A percentile compares a stretch with the other conserved stretches of the same genome.
phyloP scores from a whole-genome alignment of 257 asterid species.

The Nicotiana knightiana region DNA sequence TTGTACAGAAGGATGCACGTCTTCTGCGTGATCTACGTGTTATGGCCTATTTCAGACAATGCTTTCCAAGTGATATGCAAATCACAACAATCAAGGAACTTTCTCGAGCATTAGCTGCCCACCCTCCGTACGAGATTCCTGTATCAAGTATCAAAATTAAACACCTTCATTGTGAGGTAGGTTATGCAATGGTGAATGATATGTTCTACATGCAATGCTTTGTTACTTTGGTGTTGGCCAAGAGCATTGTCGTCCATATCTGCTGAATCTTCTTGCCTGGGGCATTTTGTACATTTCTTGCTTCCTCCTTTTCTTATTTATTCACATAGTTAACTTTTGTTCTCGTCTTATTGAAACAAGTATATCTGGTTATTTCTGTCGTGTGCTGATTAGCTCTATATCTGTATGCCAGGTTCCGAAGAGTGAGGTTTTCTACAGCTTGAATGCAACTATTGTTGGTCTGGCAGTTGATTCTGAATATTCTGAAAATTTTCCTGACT shows the following conservation, averaged over 20 bases:
- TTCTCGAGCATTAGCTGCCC: constrained; percentile 72
- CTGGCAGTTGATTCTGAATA: constrained; percentile 54
- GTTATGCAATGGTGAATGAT: constrained; percentile 9
- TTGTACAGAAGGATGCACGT: constrained; percentile 57
- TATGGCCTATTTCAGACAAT: constrained; percentile 87
- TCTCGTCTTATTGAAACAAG: background rate
- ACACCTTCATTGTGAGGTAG: constrained; percentile 85
- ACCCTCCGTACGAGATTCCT: constrained; percentile 71
- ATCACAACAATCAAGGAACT: constrained; percentile 74
- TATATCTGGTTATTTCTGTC: background rate
- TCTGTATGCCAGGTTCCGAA: constrained; percentile 52
- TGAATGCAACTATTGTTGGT: constrained; percentile 89
- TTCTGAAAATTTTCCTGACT: constrained; percentile 53
- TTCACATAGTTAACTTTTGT: background rate
- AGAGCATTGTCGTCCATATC: background rate
- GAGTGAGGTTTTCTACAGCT: constrained; percentile 66
- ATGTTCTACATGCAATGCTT: background rate
- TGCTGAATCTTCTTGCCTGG: background rate
- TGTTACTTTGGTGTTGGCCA: background rate
- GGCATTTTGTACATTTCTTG: background rate
- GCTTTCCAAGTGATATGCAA: constrained; percentile 56
- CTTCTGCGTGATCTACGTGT: constrained; percentile 63
- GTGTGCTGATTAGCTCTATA: constrained; percentile 3
- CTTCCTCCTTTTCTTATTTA: background rate
- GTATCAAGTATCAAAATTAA: constrained; percentile 56